A percentile compares a stretch with the other conserved stretches of the same genome.
Conservation (phyloP, 2,329 filamentous ascomycete genomes). For the Raffaelea arxii region DNA sequence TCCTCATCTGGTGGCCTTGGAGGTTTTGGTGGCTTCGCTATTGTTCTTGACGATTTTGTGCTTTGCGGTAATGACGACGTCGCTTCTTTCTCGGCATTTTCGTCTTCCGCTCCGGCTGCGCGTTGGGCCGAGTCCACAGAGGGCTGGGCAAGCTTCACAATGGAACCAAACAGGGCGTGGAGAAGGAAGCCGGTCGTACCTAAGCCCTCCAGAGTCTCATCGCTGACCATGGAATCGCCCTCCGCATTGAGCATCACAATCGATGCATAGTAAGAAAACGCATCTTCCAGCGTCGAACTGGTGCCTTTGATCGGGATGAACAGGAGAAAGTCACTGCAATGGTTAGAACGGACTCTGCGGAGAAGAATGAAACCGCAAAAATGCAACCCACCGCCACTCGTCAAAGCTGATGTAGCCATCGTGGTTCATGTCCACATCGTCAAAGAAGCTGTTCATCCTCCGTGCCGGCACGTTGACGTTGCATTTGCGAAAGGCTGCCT, state of each 20-base stretch:
- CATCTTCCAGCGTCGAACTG: conserved; percentile 63
- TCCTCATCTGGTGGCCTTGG: background rate
- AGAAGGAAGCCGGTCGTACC: conserved; percentile 73
- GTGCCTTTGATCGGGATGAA: conserved; percentile 65
- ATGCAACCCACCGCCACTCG: conserved; percentile 80
- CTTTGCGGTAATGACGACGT: background rate
- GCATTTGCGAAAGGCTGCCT: conserved; percentile 64
- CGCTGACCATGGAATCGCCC: conserved; percentile 86
- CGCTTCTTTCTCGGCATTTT: background rate
- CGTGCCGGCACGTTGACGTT: conserved; percentile 70
- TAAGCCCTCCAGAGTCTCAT: conserved; percentile 86
- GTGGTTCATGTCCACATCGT: conserved; percentile 78
- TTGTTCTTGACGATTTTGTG: background rate
- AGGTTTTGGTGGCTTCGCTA: background rate
- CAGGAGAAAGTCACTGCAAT: conserved; percentile 73
- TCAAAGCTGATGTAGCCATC: conserved; percentile 84
- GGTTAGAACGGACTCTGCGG: background rate
- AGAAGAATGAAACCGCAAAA: background rate
- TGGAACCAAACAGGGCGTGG: conserved; percentile 64
- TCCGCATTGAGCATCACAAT: conserved; percentile 85
- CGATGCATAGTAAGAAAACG: conserved; percentile 84
- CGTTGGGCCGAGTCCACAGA: conserved; percentile 3
- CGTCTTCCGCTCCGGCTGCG: background rate
- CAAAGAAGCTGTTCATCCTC: conserved; percentile 77
- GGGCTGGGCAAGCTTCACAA: conserved; percentile 53